Evolutionary conservation across 441 rosid species (phyloP).

Genomic region (Erodium moschatum): DNA sequence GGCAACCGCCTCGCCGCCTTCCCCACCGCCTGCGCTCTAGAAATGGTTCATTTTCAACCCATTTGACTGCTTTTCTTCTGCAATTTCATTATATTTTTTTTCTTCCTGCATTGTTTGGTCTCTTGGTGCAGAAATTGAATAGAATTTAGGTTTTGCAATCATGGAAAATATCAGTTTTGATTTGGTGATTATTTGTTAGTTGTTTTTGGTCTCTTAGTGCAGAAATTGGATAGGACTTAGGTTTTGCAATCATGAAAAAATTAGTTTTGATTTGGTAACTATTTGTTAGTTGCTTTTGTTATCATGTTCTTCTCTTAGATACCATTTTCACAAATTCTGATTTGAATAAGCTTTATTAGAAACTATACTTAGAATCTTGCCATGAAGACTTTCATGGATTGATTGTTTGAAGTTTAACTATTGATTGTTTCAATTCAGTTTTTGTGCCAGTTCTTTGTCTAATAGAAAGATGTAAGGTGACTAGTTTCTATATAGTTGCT

Average conservation of each 20-base stretch:
- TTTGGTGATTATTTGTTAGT: background rate
- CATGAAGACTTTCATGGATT: too few relatives aligned
- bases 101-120: too few relatives aligned
- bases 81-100: too few relatives aligned
- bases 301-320: background rate
- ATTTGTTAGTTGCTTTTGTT: background rate
- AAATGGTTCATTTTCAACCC: constrained; percentile 45
- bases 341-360: background rate
- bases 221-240: too few relatives aligned
- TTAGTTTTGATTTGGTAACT: background rate
- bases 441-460: background rate
- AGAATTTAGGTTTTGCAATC: background rate
- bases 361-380: too few relatives aligned
- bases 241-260: too few relatives aligned
- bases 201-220: background rate
- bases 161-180: background rate
- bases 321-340: background rate
- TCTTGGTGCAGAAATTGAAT: background rate
- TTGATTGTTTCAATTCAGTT: background rate
- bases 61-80: too few relatives aligned
- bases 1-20: constrained; percentile 66
- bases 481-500: background rate
- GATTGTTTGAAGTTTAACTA: background rate
- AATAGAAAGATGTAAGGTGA: background rate
- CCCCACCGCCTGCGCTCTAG: constrained; percentile 91